Evolutionary conservation across 352 stramenopile genomes (phyloP), one percentile per base, ranked within the genome.

Genomic region (Elongisporangium undulatum): DNA sequence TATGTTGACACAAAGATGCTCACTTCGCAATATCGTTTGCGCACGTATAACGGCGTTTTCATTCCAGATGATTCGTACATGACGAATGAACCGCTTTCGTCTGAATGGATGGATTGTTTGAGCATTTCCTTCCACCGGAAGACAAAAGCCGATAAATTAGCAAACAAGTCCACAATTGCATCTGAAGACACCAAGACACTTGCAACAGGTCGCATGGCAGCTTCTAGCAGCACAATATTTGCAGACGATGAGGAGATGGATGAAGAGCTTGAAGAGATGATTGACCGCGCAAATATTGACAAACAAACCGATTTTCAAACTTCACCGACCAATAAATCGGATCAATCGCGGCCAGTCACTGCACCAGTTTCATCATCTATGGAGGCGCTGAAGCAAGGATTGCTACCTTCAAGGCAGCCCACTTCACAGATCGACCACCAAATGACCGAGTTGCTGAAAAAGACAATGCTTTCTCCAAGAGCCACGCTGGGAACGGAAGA

Each of bases 71-170:
- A 79, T 16, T 79, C 69, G 13, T 94, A 86, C 50, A 73, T 72
- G 22, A 82, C 77, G 8, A 74, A 64, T 12, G 85, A 94, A 55
- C 68, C 82, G 3, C 66, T 94, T 16, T 81, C 82, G 12, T 70
- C 75, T 2, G 85, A 94, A 38, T 94, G 85, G 85, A 94, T 92
- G 77, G 83, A 94, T 49, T 87, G 73, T n/a, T 74, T 94, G 8
- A 62, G 71, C 2, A 66, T 75, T 1, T 75, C 73, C 21, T 74
- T 62, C 26, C 55, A 67, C 41, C 29, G 29, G 13, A 41, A 41
- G 8, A 15, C 29, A 41, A 41, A 41, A 15, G 8, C 29, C 1
- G 29, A 41, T 15, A 41, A 41, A 15, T 15, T 13, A 41, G 29
- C 8, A 41, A 41, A 13, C 29, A 41, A 41, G 9, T 15, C 4